These are phyloP conservation scores for Medakamo hakoo DNA, from an alignment of 139 green algal species.

Conservation along the genomic window DNA sequence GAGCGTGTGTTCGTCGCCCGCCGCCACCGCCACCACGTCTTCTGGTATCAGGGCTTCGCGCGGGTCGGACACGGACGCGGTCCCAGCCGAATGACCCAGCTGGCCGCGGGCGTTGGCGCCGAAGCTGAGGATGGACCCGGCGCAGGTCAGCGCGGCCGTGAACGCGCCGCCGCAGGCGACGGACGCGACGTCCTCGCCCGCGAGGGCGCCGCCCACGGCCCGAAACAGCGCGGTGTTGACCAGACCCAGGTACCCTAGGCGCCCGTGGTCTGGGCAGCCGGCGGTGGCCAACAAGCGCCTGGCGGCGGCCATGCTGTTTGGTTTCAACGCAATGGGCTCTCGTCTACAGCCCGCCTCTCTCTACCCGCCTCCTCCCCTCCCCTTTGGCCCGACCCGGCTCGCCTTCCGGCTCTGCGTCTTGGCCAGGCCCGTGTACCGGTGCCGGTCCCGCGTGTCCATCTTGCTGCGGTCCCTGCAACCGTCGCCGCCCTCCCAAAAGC, in stretches of 20 bases:
- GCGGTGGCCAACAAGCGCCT: background rate
- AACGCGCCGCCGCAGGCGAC: conserved; percentile 1
- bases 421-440: background rate
- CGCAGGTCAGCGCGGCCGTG: conserved; percentile 3
- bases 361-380: background rate
- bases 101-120: background rate
- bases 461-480: background rate
- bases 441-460: background rate
- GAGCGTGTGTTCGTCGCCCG: conserved; percentile 22
- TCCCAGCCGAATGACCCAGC: background rate
- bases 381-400: background rate
- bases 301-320: background rate
- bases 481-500: background rate
- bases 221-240: background rate
- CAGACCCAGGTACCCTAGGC: background rate
- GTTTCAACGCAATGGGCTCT: too few relatives aligned
- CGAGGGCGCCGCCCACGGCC: background rate
- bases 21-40: conserved; percentile 3
- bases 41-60: conserved; percentile 5
- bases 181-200: background rate
- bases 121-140: conserved; percentile 3
- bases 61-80: conserved; percentile 1
- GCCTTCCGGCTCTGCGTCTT: background rate
- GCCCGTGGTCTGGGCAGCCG: background rate
- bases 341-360: background rate